Evolutionary conservation across 78 protist species (phyloP).

Genomic region (Creolimax fragrantissima): DNA sequence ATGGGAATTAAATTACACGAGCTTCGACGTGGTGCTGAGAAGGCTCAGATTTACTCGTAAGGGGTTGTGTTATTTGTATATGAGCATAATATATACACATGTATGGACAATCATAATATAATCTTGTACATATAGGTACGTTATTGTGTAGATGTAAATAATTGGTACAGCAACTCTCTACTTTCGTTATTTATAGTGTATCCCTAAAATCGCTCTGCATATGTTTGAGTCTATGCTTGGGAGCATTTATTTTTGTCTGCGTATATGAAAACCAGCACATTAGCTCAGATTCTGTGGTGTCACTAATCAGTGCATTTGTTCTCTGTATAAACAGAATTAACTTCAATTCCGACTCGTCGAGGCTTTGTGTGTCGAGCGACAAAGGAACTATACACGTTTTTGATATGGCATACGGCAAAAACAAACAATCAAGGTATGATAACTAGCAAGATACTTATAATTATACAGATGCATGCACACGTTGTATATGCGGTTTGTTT

Average conservation of each 20-base stretch:
- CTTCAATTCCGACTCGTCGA: constrained; percentile 54
- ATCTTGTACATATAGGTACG: background rate
- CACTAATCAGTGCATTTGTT: too few species aligned
- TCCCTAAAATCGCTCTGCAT: too few species aligned
- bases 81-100: background rate
- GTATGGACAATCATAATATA: background rate
- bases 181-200: too few species aligned
- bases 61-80: too few species aligned
- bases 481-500: too few species aligned
- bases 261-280: too few species aligned
- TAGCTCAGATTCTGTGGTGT: too few species aligned
- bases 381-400: constrained; percentile 88
- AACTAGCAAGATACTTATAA: background rate
- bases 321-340: constrained; percentile 30
- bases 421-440: background rate
- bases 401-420: constrained; percentile 34
- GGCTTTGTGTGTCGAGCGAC: constrained; percentile 75
- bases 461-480: background rate
- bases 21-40: constrained; percentile 82
- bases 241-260: too few species aligned
- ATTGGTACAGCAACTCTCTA: too few species aligned
- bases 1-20: constrained; percentile 65
- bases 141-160: background rate
- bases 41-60: constrained; percentile 65
- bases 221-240: too few species aligned